Percentiles rank a stretch among this genome's conserved stretches.
Conservation (phyloP, 345 rosid genomes). For the Linum lewisii region DNA sequence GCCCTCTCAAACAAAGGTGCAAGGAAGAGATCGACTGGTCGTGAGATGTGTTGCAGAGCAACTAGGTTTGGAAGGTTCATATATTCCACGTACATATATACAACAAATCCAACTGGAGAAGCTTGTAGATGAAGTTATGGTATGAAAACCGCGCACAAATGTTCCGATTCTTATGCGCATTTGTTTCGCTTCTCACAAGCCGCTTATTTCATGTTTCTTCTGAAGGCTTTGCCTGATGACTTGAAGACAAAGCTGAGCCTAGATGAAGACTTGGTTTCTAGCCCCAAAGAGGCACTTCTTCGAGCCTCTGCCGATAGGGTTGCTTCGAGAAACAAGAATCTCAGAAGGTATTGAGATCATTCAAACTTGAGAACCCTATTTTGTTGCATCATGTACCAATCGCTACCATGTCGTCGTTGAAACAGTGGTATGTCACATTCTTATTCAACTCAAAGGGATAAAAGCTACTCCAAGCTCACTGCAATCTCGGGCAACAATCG, state of each 20-base stretch:
- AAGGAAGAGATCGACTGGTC: conserved; percentile 75
- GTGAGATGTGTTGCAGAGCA: conserved; percentile 59
- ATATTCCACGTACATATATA: conserved; percentile 71
- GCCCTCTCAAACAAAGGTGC: no score
- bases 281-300: conserved; percentile 71
- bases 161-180: not conserved
- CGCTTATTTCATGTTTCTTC: no score
- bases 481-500: conserved; percentile 28
- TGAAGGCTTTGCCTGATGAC: conserved; percentile 79
- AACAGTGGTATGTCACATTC: conserved; percentile 85
- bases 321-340: conserved; percentile 59
- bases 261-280: conserved; percentile 72
- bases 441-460: conserved; percentile 71
- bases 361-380: no score
- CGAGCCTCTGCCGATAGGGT: conserved; percentile 65
- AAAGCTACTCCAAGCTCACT: conserved; percentile 43
- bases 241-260: conserved; percentile 70
- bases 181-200: no score
- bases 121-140: conserved; percentile 79
- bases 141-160: conserved; percentile 28
- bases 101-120: conserved; percentile 88
- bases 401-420: no score
- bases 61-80: conserved; percentile 78
- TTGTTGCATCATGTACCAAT: no score
- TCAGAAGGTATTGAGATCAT: no score